These are phyloP conservation scores for Hirsutella thompsonii DNA, from an alignment of 2,329 filamentous ascomycete species.

Conservation along the genomic window DNA sequence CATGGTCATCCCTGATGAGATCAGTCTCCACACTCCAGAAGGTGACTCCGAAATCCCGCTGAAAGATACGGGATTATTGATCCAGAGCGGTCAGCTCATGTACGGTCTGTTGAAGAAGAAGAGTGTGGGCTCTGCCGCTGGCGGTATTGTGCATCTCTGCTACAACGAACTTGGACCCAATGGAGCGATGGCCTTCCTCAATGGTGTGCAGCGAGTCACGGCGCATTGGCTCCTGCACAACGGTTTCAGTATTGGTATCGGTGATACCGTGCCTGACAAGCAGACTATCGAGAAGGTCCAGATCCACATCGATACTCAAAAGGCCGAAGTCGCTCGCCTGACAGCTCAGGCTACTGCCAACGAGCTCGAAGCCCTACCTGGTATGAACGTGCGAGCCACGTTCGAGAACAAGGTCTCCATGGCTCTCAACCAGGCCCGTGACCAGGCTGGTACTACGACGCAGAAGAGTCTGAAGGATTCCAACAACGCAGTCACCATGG, in stretches of 20 bases:
- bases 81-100: constrained; percentile 79
- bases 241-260: constrained; percentile 95
- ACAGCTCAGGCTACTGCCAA: constrained; percentile 74
- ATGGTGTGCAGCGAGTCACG: constrained; percentile 85
- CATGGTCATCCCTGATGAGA: constrained; percentile 75
- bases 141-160: constrained; percentile 88
- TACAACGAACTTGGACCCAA: constrained; percentile 88
- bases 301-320: constrained; percentile 66
- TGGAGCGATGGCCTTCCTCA: constrained; percentile 87
- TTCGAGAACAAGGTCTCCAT: constrained; percentile 97
- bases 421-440: constrained; percentile 88
- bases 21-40: constrained; percentile 65
- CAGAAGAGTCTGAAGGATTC: constrained; percentile 86
- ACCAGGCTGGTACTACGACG: constrained; percentile 85
- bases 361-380: constrained; percentile 78
- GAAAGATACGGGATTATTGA: constrained; percentile 66
- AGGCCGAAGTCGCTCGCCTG: constrained; percentile 64
- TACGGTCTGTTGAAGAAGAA: constrained; percentile 91
- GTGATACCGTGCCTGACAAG: constrained; percentile 89
- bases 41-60: constrained; percentile 47
- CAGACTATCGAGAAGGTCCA: constrained; percentile 76
- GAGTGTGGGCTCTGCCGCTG: constrained; percentile 76
- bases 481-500: constrained; percentile 96
- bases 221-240: constrained; percentile 97
- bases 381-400: constrained; percentile 97